Percentiles rank a stretch among this genome's conserved stretches.
phyloP scores from a whole-genome alignment of 352 stramenopile genomes.

The Elongisporangium undulatum region DNA sequence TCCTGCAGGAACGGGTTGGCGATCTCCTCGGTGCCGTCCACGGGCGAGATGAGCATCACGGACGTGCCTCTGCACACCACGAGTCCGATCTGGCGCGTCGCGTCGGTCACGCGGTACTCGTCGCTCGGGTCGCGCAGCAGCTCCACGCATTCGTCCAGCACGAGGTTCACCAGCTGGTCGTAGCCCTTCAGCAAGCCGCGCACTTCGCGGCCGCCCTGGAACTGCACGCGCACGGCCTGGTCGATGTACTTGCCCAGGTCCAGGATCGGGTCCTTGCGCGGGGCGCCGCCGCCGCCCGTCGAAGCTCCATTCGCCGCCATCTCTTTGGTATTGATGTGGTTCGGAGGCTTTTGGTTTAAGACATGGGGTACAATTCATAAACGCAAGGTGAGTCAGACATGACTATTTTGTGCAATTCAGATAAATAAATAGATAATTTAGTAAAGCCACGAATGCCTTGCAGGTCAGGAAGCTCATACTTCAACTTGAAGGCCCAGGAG shows the following conservation, averaged over 20 bases:
- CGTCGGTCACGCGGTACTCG: slow-evolving; percentile 83
- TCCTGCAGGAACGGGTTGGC: slow-evolving; percentile 90
- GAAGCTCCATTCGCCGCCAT: slow-evolving; percentile 57
- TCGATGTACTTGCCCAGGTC: slow-evolving; percentile 95
- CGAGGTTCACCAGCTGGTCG: slow-evolving; percentile 96
- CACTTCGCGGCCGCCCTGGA: slow-evolving; percentile 91
- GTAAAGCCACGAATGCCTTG: not conserved
- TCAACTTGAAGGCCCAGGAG: not conserved
- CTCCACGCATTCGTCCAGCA: slow-evolving; percentile 96
- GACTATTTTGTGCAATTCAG: not conserved
- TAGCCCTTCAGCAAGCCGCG: slow-evolving; percentile 93
- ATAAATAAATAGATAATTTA: not conserved
- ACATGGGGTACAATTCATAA: not conserved
- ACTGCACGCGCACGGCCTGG: slow-evolving; percentile 93
- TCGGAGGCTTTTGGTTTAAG: not conserved
- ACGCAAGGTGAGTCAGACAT: not conserved
- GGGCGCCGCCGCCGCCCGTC: slow-evolving; percentile 20
- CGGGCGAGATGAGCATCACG: slow-evolving; percentile 89
- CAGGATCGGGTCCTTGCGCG: slow-evolving; percentile 86
- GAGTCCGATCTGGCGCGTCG: slow-evolving; percentile 91
- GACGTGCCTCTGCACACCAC: slow-evolving; percentile 93
- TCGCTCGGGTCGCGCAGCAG: slow-evolving; percentile 92
- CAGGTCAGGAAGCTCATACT: not conserved
- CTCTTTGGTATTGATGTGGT: slow-evolving; percentile 2
- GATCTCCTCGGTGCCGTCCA: slow-evolving; percentile 91